These are phyloP conservation scores for Neurospora sublineolata DNA, from an alignment of 495 filamentous ascomycete genomes.

Conservation along the genomic window DNA sequence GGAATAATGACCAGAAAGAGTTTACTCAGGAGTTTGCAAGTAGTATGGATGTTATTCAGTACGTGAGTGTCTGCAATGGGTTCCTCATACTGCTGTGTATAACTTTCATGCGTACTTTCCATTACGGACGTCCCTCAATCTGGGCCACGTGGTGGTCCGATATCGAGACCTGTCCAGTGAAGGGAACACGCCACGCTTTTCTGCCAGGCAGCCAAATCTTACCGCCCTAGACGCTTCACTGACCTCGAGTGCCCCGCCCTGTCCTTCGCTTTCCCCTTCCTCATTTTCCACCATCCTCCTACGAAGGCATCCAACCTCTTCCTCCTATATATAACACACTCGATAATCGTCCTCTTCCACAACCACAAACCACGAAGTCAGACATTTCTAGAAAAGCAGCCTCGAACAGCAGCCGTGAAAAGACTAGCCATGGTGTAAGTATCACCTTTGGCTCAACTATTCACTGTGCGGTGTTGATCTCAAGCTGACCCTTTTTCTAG, in stretches of 20 bases:
- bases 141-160: background rate
- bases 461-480: background rate
- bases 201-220: background rate
- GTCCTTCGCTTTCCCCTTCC: background rate
- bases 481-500: background rate
- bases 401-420: background rate
- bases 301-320: background rate
- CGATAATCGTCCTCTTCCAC: background rate
- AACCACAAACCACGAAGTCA: background rate
- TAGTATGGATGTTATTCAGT: background rate
- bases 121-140: background rate
- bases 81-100: too few species aligned
- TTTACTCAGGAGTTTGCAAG: background rate
- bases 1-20: background rate
- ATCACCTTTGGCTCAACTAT: background rate
- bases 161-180: background rate
- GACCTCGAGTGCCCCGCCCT: background rate
- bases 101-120: background rate
- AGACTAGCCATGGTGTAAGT: background rate
- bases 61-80: background rate
- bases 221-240: background rate
- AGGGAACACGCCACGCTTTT: background rate
- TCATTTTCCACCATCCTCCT: background rate
- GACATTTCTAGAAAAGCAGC: background rate
- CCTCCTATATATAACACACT: background rate